Conservation (phyloP, 208 protist species). For the Leptomonas seymouri region DNA sequence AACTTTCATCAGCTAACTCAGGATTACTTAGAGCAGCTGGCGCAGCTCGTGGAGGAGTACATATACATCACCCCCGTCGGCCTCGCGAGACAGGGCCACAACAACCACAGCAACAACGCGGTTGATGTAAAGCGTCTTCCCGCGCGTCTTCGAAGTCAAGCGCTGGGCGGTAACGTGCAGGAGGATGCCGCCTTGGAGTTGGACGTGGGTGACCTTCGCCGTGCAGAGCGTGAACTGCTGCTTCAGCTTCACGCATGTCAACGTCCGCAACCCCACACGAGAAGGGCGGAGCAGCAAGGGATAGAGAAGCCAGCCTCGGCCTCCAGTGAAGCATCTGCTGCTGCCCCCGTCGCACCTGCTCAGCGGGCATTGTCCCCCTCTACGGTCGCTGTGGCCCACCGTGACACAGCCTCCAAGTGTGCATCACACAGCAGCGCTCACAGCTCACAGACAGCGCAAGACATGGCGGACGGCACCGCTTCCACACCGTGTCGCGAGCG, state of each 20-base stretch:
- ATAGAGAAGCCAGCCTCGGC: background rate
- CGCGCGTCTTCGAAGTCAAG: background rate
- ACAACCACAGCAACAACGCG: background rate
- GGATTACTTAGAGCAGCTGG: constrained; percentile 20
- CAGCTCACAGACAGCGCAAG: background rate
- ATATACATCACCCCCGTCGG: background rate
- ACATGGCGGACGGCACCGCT: background rate
- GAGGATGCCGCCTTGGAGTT: constrained; percentile 16
- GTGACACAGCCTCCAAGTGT: background rate
- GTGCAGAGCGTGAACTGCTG: constrained; percentile 10
- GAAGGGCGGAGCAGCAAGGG: background rate
- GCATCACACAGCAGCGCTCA: background rate
- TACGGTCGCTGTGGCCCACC: background rate
- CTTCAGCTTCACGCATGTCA: constrained; percentile 17
- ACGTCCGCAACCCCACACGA: background rate
- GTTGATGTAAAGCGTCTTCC: background rate
- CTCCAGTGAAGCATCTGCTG: background rate
- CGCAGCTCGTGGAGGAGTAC: constrained; percentile 1
- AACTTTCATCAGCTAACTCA: constrained; percentile 8
- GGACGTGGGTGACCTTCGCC: constrained; percentile 13
- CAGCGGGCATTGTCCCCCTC: background rate
- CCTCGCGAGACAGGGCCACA: background rate
- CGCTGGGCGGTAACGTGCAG: background rate
- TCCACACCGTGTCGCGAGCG: background rate
- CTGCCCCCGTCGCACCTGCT: background rate